Percentiles rank a stretch among this genome's conserved stretches.
phyloP scores from a whole-genome alignment of 202 grass and related monocot species.

The Carex arenaria region DNA sequence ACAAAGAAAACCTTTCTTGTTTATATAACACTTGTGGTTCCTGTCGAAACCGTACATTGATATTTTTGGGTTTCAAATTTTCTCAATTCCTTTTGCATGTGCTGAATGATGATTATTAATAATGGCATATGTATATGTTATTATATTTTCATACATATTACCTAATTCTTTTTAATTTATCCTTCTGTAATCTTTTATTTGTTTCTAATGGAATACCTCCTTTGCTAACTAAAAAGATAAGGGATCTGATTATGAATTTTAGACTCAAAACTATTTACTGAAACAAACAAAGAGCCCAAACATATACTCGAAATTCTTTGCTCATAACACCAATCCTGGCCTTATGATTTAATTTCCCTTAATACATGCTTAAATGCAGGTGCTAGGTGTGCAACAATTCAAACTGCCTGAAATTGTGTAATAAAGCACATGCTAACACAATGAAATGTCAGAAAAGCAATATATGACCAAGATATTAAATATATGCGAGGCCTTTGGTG shows the following conservation, averaged over 20 bases:
- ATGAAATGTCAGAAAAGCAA: neutral
- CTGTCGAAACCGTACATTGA: neutral
- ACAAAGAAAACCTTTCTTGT: too few species aligned
- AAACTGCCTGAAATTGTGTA: constrained; percentile 60
- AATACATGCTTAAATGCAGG: constrained; percentile 14
- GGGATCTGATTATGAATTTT: too few species aligned
- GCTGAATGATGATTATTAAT: neutral
- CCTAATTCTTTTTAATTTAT: too few species aligned
- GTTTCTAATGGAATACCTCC: neutral
- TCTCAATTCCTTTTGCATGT: neutral
- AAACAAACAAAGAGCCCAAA: too few species aligned
- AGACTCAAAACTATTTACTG: too few species aligned
- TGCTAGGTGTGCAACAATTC: constrained; percentile 78
- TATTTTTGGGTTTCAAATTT: neutral
- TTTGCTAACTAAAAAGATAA: neutral
- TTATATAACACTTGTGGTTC: neutral
- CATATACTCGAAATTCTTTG: neutral
- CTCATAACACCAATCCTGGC: neutral
- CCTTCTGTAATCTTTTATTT: neutral
- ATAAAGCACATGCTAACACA: constrained; percentile 2
- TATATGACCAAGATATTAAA: constrained; percentile 57
- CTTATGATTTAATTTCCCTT: neutral
- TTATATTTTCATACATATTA: neutral
- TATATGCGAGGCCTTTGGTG: constrained; percentile 94
- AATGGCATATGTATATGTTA: neutral